Conservation (phyloP, 2,329 filamentous ascomycete genomes). For the Botryosphaeria agaves region DNA sequence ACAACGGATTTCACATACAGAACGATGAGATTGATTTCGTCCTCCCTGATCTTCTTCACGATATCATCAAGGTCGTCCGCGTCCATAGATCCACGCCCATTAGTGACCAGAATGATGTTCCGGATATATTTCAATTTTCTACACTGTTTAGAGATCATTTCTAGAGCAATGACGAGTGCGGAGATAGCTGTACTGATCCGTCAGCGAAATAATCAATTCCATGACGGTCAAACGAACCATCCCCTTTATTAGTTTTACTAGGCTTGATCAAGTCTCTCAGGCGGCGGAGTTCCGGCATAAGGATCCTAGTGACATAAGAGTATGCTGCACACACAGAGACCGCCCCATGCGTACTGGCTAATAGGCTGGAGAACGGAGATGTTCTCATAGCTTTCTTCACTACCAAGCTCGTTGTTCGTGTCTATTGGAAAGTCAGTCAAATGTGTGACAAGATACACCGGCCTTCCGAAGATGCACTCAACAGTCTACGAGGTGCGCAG, state of each 20-base stretch:
- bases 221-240: slow-evolving; percentile 35
- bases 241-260: slow-evolving; percentile 52
- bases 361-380: slow-evolving; percentile 54
- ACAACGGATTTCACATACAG: slow-evolving; percentile 89
- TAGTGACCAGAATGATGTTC: slow-evolving; percentile 71
- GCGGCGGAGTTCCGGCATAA: slow-evolving; percentile 51
- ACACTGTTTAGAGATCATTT: slow-evolving; percentile 68
- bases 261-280: slow-evolving; percentile 48
- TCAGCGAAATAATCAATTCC: neutral
- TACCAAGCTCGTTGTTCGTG: slow-evolving; percentile 49
- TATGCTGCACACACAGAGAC: neutral
- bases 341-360: slow-evolving; percentile 33
- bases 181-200: slow-evolving; percentile 41
- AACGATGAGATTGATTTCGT: slow-evolving; percentile 60
- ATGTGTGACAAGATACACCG: too few species aligned
- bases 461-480: too few species aligned
- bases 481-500: too few species aligned
- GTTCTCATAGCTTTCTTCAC: slow-evolving; percentile 58
- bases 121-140: slow-evolving; percentile 69
- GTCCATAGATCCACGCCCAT: slow-evolving; percentile 59
- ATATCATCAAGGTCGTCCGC: slow-evolving; percentile 55
- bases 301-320: slow-evolving; percentile 22
- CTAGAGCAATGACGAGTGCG: slow-evolving; percentile 66
- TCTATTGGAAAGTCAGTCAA: too few species aligned
- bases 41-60: slow-evolving; percentile 52